Evolutionary conservation across 495 filamentous ascomycete genomes (phyloP), one percentile per base, ranked within the genome.

Genomic region (Oidiodendron maius): DNA sequence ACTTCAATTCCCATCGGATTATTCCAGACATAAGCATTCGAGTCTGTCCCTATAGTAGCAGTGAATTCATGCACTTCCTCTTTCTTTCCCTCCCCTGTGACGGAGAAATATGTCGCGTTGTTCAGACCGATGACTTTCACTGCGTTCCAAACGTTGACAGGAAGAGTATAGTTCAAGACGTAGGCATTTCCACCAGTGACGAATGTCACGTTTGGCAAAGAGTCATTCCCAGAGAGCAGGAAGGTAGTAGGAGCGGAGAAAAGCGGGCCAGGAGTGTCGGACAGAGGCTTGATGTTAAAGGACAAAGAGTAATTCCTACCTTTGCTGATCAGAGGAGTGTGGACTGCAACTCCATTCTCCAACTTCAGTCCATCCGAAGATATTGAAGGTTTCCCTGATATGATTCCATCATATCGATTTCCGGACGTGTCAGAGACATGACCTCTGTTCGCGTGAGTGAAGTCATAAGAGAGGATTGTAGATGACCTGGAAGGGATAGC

Each of bases 221-320:
- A 56, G 12, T 44, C 50, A 30, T 52, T 52, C 12, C 50, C 50
- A 15, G 28, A 13, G 16, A 69, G 38, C 40, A 79, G 74, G 15
- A 63, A 64, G 15, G 76, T 71, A 44, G 72, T 68, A 5, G 54
- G 49, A 2, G 76, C 76, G 8, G 61, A 53, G 28, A 77, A 62
- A 13, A 71, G 42, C 2, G 56, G 58, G 2, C 65, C 65, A 21
- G 68, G 61, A 0, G 40, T 36, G 1, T n/a, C 45, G 6, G 55
- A 50, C 3, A 66, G 63, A 3, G 70, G 44, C 10, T 57, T 60
- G 1, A 75, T 52, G 22, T 57, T 59, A 32, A 74, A 65, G 0
- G 71, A 67, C 6, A 77, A 62, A 2, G 68, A 71, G 52, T 76
- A 78, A 49, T 74, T 64, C 34, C 71, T 58, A 3, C 74, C 72